Evolutionary conservation across 1,284 basidiomycete genomes (phyloP), one percentile per base, ranked within the genome.

Genomic region (Somion occarium): DNA sequence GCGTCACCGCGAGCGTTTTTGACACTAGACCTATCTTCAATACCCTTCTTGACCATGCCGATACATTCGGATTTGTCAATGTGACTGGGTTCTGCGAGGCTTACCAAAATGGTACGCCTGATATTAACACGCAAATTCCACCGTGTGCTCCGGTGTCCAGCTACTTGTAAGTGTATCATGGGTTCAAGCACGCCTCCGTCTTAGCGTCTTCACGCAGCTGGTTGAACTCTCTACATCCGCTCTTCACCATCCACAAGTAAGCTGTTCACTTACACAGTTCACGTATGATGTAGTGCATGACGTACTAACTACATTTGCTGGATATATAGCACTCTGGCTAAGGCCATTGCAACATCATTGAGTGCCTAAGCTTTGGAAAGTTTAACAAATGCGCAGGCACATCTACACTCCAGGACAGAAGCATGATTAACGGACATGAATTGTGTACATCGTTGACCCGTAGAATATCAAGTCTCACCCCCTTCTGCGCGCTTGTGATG

Each of bases 71-170:
- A 5, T 83, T 79, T 53, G 74, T 76, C 18, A 82, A 84, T 53
- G 57, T 69, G 3, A 83, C 81, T 1, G 82, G 82, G 2, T 85
- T 69, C 55, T 83, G 81, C 58, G 70, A 72, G 20, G 79, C 75
- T 1, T 85, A 85, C 63, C 65, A 77, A 62, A 78, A 78, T 58
- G 82, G 82, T 15, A 82, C 79, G 0, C 71, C 75, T 1, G 64
- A 68, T 3, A 57, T 53, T 46, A 78, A 74, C 18, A 80, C 79
- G 25, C 78, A 83, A 62, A 69, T 75, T 5, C 62, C 70, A 5
- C 75, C 75, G 0, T 84, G 79, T 63, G 81, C 79, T 5, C 82
- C 81, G 2, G 80, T 82, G 39, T 79, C 78, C 15, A 82, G 69
- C 46, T 84, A 83, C 61, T 84, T 84, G 82, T 82, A 61, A 66